Conservation (phyloP, 345 rosid species). For the Bruguiera gymnorhiza region DNA sequence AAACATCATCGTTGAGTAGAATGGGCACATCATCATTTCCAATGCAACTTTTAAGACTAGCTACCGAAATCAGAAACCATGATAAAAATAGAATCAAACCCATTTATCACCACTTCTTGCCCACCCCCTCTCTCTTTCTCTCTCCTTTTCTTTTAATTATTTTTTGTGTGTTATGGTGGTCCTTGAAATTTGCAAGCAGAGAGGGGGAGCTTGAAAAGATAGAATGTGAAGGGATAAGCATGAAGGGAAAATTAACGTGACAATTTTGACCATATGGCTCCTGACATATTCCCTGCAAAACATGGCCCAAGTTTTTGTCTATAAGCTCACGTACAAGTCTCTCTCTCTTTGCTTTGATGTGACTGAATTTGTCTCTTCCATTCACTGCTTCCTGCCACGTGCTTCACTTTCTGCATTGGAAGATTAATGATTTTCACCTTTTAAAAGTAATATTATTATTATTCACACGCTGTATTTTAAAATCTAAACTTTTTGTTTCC, state of each 20-base stretch:
- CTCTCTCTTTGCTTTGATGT: neutral
- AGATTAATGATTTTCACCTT: no score
- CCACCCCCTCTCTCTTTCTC: neutral
- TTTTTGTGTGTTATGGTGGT: neutral
- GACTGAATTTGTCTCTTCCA: conserved; percentile 7
- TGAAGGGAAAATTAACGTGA: neutral
- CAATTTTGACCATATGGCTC: neutral
- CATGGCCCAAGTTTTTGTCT: conserved; percentile 1
- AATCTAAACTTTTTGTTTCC: no score
- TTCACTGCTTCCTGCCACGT: neutral
- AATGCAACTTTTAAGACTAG: no score
- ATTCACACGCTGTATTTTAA: no score
- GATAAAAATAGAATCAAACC: no score
- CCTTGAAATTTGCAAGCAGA: neutral
- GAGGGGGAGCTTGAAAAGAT: neutral
- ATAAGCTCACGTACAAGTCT: neutral
- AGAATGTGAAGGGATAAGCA: neutral
- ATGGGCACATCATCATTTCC: no score
- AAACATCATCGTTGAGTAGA: no score
- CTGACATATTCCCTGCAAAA: neutral
- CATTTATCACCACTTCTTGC: neutral
- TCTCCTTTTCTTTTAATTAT: no score
- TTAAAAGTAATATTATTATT: no score
- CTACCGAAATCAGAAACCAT: no score
- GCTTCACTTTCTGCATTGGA: neutral